These are phyloP conservation scores for Botryotinia globosa DNA, from an alignment of 2,329 filamentous ascomycete species.

Conservation along the genomic window DNA sequence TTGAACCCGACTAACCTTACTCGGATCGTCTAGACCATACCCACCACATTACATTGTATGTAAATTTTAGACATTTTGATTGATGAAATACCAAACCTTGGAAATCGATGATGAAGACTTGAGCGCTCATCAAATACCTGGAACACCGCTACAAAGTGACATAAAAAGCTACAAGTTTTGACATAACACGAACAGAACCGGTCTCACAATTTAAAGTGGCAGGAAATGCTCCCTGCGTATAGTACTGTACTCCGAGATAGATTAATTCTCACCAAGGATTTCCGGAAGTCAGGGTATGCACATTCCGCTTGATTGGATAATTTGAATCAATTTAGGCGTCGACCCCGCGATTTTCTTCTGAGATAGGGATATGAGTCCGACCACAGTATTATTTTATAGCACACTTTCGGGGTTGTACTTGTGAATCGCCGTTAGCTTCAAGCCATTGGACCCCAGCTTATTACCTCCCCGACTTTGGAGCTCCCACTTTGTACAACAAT, in stretches of 20 bases:
- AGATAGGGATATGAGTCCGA: not conserved
- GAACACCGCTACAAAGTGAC: not conserved
- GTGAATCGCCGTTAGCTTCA: not conserved
- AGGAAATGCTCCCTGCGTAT: conserved; percentile 8
- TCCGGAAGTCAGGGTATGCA: conserved; percentile 1
- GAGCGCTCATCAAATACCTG: not conserved
- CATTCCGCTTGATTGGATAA: not conserved
- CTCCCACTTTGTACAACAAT: not conserved
- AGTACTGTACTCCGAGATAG: conserved; percentile 12
- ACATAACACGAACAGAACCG: not conserved
- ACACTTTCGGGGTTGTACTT: not conserved
- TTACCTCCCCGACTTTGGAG: not conserved
- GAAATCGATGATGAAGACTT: not conserved
- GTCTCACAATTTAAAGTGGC: conserved; percentile 1
- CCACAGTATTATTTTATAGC: not conserved
- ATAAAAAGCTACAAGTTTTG: not conserved
- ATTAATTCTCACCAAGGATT: not conserved
- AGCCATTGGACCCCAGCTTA: not conserved
- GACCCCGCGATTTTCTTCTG: conserved; percentile 3
- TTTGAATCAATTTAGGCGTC: not conserved
- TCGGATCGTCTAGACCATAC: not conserved
- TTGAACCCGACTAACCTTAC: too few relatives aligned
- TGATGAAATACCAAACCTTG: not conserved
- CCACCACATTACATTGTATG: not conserved
- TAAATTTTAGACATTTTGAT: not conserved